Percentiles rank a stretch among this genome's conserved stretches.
phyloP scores from a whole-genome alignment of 2,329 filamentous ascomycete genomes.

The Pseudogymnoascus sp. region DNA sequence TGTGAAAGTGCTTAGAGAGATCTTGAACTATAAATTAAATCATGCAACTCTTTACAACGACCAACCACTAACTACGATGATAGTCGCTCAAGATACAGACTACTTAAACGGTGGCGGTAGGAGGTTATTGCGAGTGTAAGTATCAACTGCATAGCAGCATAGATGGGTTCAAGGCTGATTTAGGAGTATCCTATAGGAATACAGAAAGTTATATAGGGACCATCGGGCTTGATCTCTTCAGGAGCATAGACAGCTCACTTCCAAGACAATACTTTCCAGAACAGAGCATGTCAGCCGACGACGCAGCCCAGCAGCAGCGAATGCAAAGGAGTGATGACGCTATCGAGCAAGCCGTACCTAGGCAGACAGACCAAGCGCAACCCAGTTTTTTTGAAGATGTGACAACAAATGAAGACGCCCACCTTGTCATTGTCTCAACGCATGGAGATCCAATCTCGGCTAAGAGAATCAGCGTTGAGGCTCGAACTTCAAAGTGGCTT shows the following conservation, averaged over 20 bases:
- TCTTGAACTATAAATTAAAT: neutral
- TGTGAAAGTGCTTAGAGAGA: neutral
- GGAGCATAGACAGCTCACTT: neutral
- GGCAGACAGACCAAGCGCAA: neutral
- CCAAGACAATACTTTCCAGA: neutral
- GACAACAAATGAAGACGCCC: neutral
- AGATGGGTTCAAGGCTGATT: neutral
- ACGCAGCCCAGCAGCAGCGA: neutral
- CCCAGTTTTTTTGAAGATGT: neutral
- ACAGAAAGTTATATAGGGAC: neutral
- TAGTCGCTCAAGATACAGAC: neutral
- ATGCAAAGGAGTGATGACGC: neutral
- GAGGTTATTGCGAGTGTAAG: neutral
- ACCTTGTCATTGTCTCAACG: neutral
- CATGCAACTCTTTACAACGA: neutral
- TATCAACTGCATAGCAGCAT: neutral
- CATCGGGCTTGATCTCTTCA: neutral
- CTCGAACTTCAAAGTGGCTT: neutral
- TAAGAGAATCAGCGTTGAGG: neutral
- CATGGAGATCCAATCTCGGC: neutral
- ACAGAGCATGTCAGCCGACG: neutral
- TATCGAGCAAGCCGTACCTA: neutral
- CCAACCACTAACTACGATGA: neutral
- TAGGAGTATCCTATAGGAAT: neutral
- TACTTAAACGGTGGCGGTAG: neutral